These are phyloP conservation scores for Candida glaebosa DNA, from an alignment of 805 yeast genomes.

Conservation along the genomic window DNA sequence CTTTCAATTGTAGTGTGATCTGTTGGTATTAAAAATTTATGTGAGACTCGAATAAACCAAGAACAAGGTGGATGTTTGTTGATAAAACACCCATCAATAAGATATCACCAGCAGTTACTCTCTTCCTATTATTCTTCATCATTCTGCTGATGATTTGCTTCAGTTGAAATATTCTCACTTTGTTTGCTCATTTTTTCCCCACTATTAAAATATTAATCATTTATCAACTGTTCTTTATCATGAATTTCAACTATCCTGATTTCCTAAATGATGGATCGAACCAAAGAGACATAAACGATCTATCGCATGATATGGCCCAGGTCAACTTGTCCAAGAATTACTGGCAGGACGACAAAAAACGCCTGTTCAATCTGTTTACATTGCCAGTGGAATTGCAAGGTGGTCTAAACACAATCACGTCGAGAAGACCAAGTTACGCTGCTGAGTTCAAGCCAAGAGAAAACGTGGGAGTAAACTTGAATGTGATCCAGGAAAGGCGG, in stretches of 20 bases:
- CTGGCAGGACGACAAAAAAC: not conserved
- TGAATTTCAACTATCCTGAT: conserved; percentile 36
- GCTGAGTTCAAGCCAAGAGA: conserved; percentile 43
- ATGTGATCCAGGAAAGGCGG: conserved; percentile 38
- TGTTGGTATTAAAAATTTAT: too few species aligned
- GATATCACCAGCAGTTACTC: too few species aligned
- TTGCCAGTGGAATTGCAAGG: conserved; percentile 63
- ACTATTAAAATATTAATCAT: not conserved
- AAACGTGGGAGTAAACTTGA: conserved; percentile 24
- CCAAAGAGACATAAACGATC: not conserved
- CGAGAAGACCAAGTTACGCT: conserved; percentile 72
- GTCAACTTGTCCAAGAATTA: not conserved
- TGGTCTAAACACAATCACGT: conserved; percentile 56
- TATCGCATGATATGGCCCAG: not conserved
- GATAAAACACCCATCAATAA: too few species aligned
- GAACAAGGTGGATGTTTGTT: too few species aligned
- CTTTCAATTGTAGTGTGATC: too few species aligned
- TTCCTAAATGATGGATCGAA: conserved; percentile 16
- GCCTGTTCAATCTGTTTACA: conserved; percentile 25
- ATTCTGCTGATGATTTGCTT: too few species aligned
- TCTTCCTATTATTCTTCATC: too few species aligned
- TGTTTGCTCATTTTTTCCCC: too few species aligned
- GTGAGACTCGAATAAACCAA: too few species aligned
- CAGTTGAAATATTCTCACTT: too few species aligned
- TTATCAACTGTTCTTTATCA: conserved; percentile 6